A percentile compares a stretch with the other conserved stretches of the same genome.
These are phyloP conservation scores for Hypoxylon sp. DNA, from an alignment of 2,329 filamentous ascomycete species.

Conservation along the genomic window DNA sequence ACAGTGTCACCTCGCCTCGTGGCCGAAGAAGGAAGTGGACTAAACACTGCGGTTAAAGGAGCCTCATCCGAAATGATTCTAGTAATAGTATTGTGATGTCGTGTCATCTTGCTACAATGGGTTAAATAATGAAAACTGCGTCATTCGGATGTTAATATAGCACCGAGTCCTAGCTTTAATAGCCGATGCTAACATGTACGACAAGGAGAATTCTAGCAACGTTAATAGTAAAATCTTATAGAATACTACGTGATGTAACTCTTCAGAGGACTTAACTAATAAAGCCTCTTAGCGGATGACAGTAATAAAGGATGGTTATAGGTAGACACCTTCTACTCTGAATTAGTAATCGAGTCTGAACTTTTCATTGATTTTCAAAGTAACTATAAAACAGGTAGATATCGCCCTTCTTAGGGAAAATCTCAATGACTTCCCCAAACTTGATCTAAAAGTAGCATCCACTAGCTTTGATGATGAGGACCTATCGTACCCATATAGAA, in stretches of 20 bases:
- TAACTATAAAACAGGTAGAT: neutral
- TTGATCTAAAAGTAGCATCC: neutral
- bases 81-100: conserved; percentile 16
- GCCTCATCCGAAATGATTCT: conserved; percentile 30
- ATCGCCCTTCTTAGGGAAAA: neutral
- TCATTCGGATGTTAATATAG: conserved; percentile 36
- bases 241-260: neutral
- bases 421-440: neutral
- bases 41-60: conserved; percentile 38
- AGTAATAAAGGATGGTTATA: neutral
- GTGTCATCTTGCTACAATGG: conserved; percentile 20
- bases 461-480: neutral
- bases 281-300: neutral
- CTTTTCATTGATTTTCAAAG: neutral
- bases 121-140: conserved; percentile 12
- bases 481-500: neutral
- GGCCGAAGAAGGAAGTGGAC: conserved; percentile 25
- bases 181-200: conserved; percentile 7
- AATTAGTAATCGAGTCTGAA: neutral
- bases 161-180: conserved; percentile 7
- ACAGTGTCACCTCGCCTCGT: conserved; percentile 44
- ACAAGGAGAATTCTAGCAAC: neutral
- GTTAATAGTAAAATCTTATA: neutral
- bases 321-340: neutral
- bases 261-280: neutral